Conservation (phyloP, 108 stramenopile species). For the Halocafeteria seosinensis region DNA sequence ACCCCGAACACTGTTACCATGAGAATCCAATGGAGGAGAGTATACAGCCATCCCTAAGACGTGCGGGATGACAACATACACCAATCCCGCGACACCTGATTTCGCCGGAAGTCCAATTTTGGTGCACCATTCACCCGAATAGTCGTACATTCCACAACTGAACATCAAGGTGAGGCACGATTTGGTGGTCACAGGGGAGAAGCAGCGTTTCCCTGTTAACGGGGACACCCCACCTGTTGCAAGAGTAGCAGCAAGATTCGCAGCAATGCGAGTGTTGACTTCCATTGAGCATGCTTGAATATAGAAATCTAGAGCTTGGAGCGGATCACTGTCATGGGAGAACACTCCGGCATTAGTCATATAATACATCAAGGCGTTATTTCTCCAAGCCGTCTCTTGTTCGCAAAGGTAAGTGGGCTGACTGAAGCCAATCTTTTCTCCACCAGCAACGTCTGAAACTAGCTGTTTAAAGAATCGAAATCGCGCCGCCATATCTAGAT, state of each 20-base stretch:
- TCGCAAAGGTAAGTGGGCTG: slow-evolving; percentile 28
- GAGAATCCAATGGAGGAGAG: slow-evolving; percentile 32
- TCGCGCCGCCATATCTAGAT: background rate
- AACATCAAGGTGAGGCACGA: slow-evolving; percentile 16
- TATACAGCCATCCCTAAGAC: slow-evolving; percentile 13
- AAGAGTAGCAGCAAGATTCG: slow-evolving; percentile 25
- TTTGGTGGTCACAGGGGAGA: slow-evolving; percentile 10
- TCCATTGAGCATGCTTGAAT: slow-evolving; percentile 25
- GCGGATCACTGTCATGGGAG: slow-evolving; percentile 3
- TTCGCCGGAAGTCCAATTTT: slow-evolving; percentile 34
- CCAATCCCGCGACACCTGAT: slow-evolving; percentile 25
- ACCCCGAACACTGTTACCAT: slow-evolving; percentile 29
- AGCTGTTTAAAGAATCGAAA: slow-evolving; percentile 11
- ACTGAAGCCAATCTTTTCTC: slow-evolving; percentile 18
- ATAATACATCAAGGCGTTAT: slow-evolving; percentile 25
- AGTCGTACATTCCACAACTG: slow-evolving; percentile 30
- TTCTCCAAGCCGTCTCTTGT: slow-evolving; percentile 25
- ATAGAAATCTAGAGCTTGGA: slow-evolving; percentile 15
- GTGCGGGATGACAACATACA: slow-evolving; percentile 26
- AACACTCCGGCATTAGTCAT: slow-evolving; percentile 16
- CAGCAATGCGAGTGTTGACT: slow-evolving; percentile 11
- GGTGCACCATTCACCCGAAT: slow-evolving; percentile 19
- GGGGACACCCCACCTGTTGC: slow-evolving; percentile 29
- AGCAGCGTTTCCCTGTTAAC: slow-evolving; percentile 17
- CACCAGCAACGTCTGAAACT: slow-evolving; percentile 19